Conservation (phyloP, 345 rosid genomes). For the Bretschneidera sinensis region DNA sequence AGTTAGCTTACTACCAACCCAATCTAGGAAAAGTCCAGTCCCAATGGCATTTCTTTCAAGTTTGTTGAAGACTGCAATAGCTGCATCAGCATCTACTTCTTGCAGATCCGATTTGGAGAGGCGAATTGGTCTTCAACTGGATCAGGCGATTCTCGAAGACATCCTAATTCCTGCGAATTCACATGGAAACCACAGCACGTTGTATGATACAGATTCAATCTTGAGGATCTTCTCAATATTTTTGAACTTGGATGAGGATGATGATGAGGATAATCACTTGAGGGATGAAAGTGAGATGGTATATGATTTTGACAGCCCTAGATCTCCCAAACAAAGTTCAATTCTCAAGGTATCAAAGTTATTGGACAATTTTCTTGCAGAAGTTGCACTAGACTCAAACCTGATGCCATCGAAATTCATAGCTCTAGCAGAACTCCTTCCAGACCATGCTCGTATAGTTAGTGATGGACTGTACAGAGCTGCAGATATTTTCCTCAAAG, state of each 20-base stretch:
- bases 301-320: slow-evolving; percentile 83
- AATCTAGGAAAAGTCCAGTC: slow-evolving; percentile 78
- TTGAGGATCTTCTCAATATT: slow-evolving; percentile 82
- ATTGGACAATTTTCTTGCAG: slow-evolving; percentile 83
- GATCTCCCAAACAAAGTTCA: slow-evolving; percentile 93
- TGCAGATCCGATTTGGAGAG: slow-evolving; percentile 84
- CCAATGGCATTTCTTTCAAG: slow-evolving; percentile 95
- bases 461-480: slow-evolving; percentile 95
- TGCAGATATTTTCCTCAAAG: slow-evolving; percentile 86
- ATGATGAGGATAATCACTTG: slow-evolving; percentile 53
- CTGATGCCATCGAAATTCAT: slow-evolving; percentile 73
- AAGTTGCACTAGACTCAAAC: slow-evolving; percentile 80
- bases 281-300: slow-evolving; percentile 80
- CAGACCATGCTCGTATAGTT: slow-evolving; percentile 87
- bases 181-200: slow-evolving; percentile 43
- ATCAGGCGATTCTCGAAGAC: slow-evolving; percentile 98
- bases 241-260: slow-evolving; percentile 82
- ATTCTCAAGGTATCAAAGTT: slow-evolving; percentile 90
- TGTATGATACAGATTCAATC: slow-evolving; percentile 83
- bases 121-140: slow-evolving; percentile 86
- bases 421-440: slow-evolving; percentile 77
- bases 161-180: slow-evolving; percentile 69
- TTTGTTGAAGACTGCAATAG: slow-evolving; percentile 69
- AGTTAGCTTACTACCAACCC: slow-evolving; percentile 73
- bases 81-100: slow-evolving; percentile 57